Evolutionary conservation across 2,329 filamentous ascomycete genomes (phyloP), one percentile per base, ranked within the genome.

Genomic region (Exophiala spinifera): DNA sequence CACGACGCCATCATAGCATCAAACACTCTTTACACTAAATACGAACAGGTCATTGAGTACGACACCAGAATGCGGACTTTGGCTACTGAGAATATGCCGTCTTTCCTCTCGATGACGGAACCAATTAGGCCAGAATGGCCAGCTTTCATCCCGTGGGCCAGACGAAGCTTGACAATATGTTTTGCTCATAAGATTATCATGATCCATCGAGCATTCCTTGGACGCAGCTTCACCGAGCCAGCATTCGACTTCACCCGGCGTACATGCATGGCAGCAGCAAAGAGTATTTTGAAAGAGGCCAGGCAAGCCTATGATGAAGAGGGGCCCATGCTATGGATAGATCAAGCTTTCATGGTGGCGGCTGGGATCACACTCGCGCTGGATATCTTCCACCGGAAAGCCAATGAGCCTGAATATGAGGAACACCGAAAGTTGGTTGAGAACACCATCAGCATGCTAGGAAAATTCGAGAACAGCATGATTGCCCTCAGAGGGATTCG

Each of bases 161-260:
- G 70, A 14, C 39, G 20, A 10, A 53, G 56, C 20, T 37, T 56
- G 11, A 59, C 56, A 4, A 69, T 73, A 14, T 73, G 70, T 28
- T 64, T 66, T 8, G 67, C 69, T 7, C 73, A 76, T 36, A 76
- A 76, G 53, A 69, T 74, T n/a, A 75, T 76, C 55, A 75, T 75
- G 73, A 68, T 74, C 15, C 60, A 62, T 52, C 67, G 74, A 40
- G 70, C 68, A 36, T 76, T 75, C 49, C 60, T 76, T 2, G 70
- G 70, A 36, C 63, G 67, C 37, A 74, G 72, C 46, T 75, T 76
- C 57, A 72, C 69, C 2, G 71, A 73, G 37, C 65, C 65, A 1
- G 67, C 70, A n/a, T 76, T 73, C 49, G 67, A 67, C 2, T 73
- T 74, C 51, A 75, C 70, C 7, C 66, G 73, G 19, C 70, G 71